A percentile compares a stretch with the other conserved stretches of the same genome.
Evolutionary conservation across 2,329 filamentous ascomycete species (phyloP).

Genomic region (Xenoacremonium recifei): DNA sequence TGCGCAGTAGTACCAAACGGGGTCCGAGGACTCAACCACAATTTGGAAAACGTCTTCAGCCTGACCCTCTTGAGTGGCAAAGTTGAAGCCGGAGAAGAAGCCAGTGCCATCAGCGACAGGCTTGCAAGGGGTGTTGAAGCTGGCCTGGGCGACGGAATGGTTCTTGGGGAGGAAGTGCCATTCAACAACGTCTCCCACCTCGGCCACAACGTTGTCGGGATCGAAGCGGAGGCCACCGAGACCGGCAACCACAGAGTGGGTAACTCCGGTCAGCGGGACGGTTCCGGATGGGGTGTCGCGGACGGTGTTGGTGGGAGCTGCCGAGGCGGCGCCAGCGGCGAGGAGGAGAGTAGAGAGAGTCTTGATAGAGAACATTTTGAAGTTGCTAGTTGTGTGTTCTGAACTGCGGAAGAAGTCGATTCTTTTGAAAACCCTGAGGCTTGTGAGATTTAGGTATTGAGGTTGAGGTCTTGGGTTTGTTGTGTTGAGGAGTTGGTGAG

Average conservation of each 20-base stretch:
- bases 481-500: slow-evolving; percentile 5
- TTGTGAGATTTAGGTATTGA: not conserved
- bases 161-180: slow-evolving; percentile 53
- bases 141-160: slow-evolving; percentile 47
- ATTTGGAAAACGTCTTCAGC: slow-evolving; percentile 43
- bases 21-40: slow-evolving; percentile 37
- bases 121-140: slow-evolving; percentile 41
- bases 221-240: slow-evolving; percentile 46
- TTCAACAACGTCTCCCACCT: slow-evolving; percentile 50
- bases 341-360: slow-evolving; percentile 27
- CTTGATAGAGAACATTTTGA: slow-evolving; percentile 33
- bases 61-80: slow-evolving; percentile 35
- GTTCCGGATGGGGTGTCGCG: slow-evolving; percentile 29
- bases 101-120: slow-evolving; percentile 36
- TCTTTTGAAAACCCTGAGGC: not conserved
- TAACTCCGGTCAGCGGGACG: slow-evolving; percentile 37
- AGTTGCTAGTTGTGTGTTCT: not conserved
- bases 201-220: slow-evolving; percentile 48
- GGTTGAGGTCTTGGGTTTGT: slow-evolving; percentile 3
- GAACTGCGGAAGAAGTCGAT: slow-evolving; percentile 1
- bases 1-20: slow-evolving; percentile 46
- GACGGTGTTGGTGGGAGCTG: slow-evolving; percentile 31
- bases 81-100: slow-evolving; percentile 47
- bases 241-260: slow-evolving; percentile 46
- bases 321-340: slow-evolving; percentile 27